Base-by-base conservation (phyloP, 2,329 filamentous ascomycete genomes). In the Exophiala mesophila region DNA sequence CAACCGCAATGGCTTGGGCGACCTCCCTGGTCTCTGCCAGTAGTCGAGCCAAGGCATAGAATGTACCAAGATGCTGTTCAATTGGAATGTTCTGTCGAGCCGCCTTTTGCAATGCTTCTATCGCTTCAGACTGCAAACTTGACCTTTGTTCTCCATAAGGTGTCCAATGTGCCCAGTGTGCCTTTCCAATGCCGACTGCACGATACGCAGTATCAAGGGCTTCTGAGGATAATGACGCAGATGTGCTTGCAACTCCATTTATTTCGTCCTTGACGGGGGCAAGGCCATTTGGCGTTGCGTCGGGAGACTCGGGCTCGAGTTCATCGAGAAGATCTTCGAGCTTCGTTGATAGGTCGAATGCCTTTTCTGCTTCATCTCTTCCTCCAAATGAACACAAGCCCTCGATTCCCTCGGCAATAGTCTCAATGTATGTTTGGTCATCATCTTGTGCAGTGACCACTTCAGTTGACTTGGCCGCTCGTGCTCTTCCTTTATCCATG, bases 11-110 rank as follows among this genome's bases (percentile, higher is more conserved):
- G 2, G 92, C 89, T 16, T 80, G 75, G 34, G 81, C 73, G 18
- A 96, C 67, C 58, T 96, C 85, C 55, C 89, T 74, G 50, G 84
- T 84, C 66, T 98, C 89, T 0, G 90, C 88, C 23, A 95, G 74
- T n/a, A 95, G 69, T n/a, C 92, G 68, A 7, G 82, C 84, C 1
- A 97, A 73, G 1, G 85, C 82, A 59, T 90, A 96, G 4, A 89
- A 73, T 30, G 84, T 83, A 44, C 88, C 81, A 8, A 88, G 72
- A 55, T 89, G 85, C 37, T 80, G 73, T 16, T 78, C 71, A 31
- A 80, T 76, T 28, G 79, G 77, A 33, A 79, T 76, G 35, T 83
- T 79, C 3, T 81, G 77, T 1, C 79, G 77, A 13, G 94, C 65
- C 6, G 87, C 84, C 57, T 77, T 85, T 31, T 83, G 80, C 36